Evolutionary conservation across 2,329 filamentous ascomycete genomes (phyloP), one percentile per base, ranked within the genome.

Genomic region (Aspergillus sclerotialis): DNA sequence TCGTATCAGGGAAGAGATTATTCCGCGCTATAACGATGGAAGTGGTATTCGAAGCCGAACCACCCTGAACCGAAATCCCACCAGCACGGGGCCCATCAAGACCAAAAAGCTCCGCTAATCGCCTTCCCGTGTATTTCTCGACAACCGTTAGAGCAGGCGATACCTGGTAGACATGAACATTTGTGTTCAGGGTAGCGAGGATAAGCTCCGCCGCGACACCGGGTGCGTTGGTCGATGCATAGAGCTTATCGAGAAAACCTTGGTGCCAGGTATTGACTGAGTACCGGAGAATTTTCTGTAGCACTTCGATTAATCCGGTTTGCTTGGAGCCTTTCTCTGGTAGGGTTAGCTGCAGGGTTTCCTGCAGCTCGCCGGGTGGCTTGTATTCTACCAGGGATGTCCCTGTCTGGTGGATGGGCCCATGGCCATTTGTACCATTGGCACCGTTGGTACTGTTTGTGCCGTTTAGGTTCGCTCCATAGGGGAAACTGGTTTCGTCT

Each of bases 241-340:
- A 96, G 12, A 96, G 70, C 66, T 98, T 96, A 64, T 95, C 89
- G 53, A 96, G 65, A 63, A 96, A 98, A 8, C 90, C 90, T 62
- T 94, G 89, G 53, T 94, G 84, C 85, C 89, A 96, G n/a, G 90
- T 95, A 64, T 98, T 98, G 54, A 96, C 90, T 53, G 84, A 92
- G 61, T 93, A 88, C 44, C 76, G 72, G 27, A 96, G 70, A 13
- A 95, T 71, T 40, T 79, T 75, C 45, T 78, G 68, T 29, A 94
- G 73, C 3, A 77, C 76, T 21, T 78, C 71, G 17, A 94, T 66
- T 19, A 95, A 66, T 0, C 89, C 90, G 28, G 84, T 75, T 48
- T 83, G 83, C 1, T 80, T 46, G 19, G 49, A 49, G 13, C 82
- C 42, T 65, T 67, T 6, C 76, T 80, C 3, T 0, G 82, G 79